phyloP scores from a whole-genome alignment of 2,329 filamentous ascomycete genomes.

The Byssochlamys sp. region DNA sequence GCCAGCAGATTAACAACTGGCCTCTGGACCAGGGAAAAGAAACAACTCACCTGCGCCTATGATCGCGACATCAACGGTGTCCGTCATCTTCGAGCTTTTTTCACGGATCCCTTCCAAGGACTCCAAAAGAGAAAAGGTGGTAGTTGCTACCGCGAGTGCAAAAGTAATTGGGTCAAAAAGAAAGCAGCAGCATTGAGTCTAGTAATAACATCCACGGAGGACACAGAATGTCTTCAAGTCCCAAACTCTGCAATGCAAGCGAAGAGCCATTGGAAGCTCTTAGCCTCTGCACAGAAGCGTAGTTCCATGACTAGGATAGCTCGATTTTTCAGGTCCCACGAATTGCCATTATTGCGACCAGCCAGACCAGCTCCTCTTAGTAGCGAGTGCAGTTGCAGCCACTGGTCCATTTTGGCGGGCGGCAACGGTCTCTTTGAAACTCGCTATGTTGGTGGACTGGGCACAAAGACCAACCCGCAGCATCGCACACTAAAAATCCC shows the following conservation, averaged over 20 bases:
- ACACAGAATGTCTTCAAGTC: background rate
- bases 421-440: background rate
- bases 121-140: conserved; percentile 6
- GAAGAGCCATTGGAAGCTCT: background rate
- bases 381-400: background rate
- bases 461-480: background rate
- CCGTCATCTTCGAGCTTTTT: conserved; percentile 1
- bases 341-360: background rate
- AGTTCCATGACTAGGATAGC: background rate
- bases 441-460: background rate
- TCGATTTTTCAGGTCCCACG: background rate
- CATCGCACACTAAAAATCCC: background rate
- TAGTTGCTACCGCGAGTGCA: background rate
- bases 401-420: background rate
- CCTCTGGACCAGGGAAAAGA: conserved; percentile 22
- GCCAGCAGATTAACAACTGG: conserved; percentile 30
- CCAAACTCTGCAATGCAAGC: background rate
- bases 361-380: background rate
- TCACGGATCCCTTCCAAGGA: conserved; percentile 6
- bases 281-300: background rate
- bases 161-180: background rate
- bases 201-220: background rate
- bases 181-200: background rate
- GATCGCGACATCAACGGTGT: conserved; percentile 19
- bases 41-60: conserved; percentile 18